Evolutionary conservation across 2,329 filamentous ascomycete species (phyloP), one percentile per base, ranked within the genome.

Genomic region (Epicoccum sorghinum): DNA sequence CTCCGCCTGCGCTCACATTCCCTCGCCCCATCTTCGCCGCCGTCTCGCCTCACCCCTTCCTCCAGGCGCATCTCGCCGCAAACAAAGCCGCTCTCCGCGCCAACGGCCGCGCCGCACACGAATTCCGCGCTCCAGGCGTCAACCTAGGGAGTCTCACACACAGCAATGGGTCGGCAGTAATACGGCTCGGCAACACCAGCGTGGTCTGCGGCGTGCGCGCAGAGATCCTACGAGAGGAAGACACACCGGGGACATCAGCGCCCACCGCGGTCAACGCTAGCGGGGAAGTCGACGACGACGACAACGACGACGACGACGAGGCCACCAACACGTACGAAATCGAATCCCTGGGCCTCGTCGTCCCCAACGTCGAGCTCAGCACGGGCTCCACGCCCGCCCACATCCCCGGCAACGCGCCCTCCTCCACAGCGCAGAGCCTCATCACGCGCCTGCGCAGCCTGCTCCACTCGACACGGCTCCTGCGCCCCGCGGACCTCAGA

Each of bases 171-270:
- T 96, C 91, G 66, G 89, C 93, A 0, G 88, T 98, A 0, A 89
- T 98, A 44, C 86, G 95, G 32, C 81, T 90, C 46, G 95, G 95
- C 41, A 91, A 96, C 74, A 98, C 93, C 1, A 92, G 91, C 1
- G 91, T 93, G n/a, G 93, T 99, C 33, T 97, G 93, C 71, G 95
- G 93, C 52, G 86, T 99, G 18, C 86, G 93, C 39, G 93, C 83
- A 47, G 95, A 99, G 77, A 87, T 96, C 6, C 80, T 99, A 24
- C 82, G 87, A 42, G 87, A 89, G 3, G 82, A 84, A 44, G 86
- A 91, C 70, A 90, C 96, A 55, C 87, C 88, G 42, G 86, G 85
- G 65, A 89, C 85, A 54, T 73, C 77, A 65, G 54, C 73, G 33
- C 58, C 57, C 9, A 47, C 50, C 18, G 40, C 32, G 14, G 13